phyloP scores from a whole-genome alignment of 2,329 filamentous ascomycete species.

The Escovopsis weberi region DNA sequence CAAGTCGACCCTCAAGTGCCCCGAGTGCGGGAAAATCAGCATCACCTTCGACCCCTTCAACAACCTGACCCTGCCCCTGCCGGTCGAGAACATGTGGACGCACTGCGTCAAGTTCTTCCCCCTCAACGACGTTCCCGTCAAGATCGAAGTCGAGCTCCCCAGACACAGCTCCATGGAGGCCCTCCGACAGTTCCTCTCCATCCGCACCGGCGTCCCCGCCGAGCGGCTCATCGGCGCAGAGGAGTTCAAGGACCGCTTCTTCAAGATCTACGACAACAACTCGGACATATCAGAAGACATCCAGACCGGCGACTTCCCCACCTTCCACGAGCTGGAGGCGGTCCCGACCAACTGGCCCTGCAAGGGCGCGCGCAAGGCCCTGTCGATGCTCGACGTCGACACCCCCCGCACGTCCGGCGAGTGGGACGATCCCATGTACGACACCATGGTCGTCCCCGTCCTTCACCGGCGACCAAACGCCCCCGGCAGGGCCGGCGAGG shows the following conservation, averaged over 20 bases:
- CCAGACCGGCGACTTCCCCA: constrained; percentile 45
- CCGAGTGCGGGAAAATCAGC: constrained; percentile 83
- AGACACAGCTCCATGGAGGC: constrained; percentile 56
- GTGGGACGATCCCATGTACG: constrained; percentile 48
- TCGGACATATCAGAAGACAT: constrained; percentile 59
- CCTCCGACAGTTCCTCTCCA: constrained; percentile 58
- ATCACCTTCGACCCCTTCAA: constrained; percentile 98
- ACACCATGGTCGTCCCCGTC: constrained; percentile 55
- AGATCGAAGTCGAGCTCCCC: constrained; percentile 65
- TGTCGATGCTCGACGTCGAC: constrained; percentile 35
- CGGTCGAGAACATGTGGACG: constrained; percentile 70
- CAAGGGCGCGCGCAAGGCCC: constrained; percentile 31
- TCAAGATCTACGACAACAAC: constrained; percentile 66
- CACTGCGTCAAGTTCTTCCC: constrained; percentile 66
- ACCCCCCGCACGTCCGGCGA: constrained; percentile 30
- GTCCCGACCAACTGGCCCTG: constrained; percentile 64
- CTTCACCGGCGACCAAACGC: constrained; percentile 39
- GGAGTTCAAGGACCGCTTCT: constrained; percentile 71
- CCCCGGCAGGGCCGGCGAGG: constrained; percentile 16
- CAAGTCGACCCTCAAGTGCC: constrained; percentile 92
- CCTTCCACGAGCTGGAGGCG: constrained; percentile 64
- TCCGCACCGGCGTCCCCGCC: constrained; percentile 47
- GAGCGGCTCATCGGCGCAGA: constrained; percentile 66
- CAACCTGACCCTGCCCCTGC: constrained; percentile 80
- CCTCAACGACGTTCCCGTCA: constrained; percentile 53